Percentiles rank a stretch among this genome's conserved stretches.
phyloP scores from a whole-genome alignment of 352 stramenopile species.

The Phytophthora citricola region DNA sequence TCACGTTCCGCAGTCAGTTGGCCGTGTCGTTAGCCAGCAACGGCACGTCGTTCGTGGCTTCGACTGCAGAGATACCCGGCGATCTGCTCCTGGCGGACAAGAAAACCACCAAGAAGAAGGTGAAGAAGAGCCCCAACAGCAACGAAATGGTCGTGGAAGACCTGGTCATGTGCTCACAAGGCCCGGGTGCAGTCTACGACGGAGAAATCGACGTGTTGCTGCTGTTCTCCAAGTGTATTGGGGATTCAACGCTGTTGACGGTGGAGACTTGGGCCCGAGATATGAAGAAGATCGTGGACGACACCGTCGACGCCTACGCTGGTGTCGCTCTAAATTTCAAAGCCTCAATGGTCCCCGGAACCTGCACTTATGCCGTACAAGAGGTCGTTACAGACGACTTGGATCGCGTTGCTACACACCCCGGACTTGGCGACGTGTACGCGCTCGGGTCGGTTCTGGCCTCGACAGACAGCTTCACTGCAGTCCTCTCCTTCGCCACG shows the following conservation, averaged over 20 bases:
- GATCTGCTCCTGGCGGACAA: constrained; percentile 25
- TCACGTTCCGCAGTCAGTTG: constrained; percentile 19
- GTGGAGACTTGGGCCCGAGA: constrained; percentile 52
- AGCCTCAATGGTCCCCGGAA: constrained; percentile 42
- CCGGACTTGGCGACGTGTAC: constrained; percentile 38
- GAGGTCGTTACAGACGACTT: constrained; percentile 29
- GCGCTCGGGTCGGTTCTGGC: constrained; percentile 12
- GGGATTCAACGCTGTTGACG: constrained; percentile 31
- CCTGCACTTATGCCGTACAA: constrained; percentile 31
- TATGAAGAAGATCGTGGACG: constrained; percentile 26
- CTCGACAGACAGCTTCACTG: constrained; percentile 20
- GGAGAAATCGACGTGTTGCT: constrained; percentile 51
- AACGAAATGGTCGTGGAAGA: constrained; percentile 20
- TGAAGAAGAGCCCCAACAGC: constrained; percentile 21
- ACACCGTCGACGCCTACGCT: constrained; percentile 11
- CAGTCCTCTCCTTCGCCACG: constrained; percentile 49
- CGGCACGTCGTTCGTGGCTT: constrained; percentile 22
- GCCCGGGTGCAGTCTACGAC: constrained; percentile 13
- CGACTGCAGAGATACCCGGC: constrained; percentile 11
- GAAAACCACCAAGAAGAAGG: constrained; percentile 27
- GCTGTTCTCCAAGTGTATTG: constrained; percentile 65
- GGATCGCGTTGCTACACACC: constrained; percentile 36
- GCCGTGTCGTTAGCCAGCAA: constrained; percentile 21
- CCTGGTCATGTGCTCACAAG: constrained; percentile 28
- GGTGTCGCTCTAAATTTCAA: constrained; percentile 32